A percentile compares a stretch with the other conserved stretches of the same genome.
These are phyloP conservation scores for Juglanconis sp. DNA, from an alignment of 2,329 filamentous ascomycete species.

Conservation along the genomic window DNA sequence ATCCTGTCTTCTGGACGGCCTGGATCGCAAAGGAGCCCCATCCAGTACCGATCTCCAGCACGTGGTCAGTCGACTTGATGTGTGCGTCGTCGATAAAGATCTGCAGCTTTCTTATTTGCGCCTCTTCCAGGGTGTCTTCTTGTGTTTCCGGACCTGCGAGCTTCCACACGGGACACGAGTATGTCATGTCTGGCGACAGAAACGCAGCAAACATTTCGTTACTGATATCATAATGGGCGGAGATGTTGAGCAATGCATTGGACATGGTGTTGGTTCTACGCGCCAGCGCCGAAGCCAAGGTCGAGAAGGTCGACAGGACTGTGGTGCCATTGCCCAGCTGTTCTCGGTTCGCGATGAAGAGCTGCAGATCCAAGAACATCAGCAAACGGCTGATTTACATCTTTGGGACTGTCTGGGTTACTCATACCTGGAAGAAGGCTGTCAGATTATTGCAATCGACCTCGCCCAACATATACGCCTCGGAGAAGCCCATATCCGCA, in stretches of 20 bases:
- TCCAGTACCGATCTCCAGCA: conserved; percentile 72
- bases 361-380: conserved; percentile 33
- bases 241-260: conserved; percentile 62
- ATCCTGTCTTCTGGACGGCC: conserved; percentile 63
- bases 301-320: conserved; percentile 55
- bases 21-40: conserved; percentile 74
- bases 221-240: conserved; percentile 72
- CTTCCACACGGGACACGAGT: conserved; percentile 68
- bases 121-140: conserved; percentile 59
- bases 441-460: conserved; percentile 65
- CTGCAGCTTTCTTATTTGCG: conserved; percentile 65
- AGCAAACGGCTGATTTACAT: background rate
- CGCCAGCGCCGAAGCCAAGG: conserved; percentile 56
- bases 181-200: conserved; percentile 73
- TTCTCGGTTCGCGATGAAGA: conserved; percentile 69
- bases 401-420: background rate
- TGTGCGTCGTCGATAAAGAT: conserved; percentile 63
- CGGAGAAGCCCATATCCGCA: conserved; percentile 72
- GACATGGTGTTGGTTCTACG: conserved; percentile 55
- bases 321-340: conserved; percentile 63
- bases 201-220: conserved; percentile 76
- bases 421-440: conserved; percentile 61
- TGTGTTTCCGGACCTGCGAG: conserved; percentile 35
- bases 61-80: conserved; percentile 63
- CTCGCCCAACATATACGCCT: conserved; percentile 71